Evolutionary conservation across 1,284 basidiomycete genomes (phyloP), one percentile per base, ranked within the genome.

Genomic region (Naganishia sp.): DNA sequence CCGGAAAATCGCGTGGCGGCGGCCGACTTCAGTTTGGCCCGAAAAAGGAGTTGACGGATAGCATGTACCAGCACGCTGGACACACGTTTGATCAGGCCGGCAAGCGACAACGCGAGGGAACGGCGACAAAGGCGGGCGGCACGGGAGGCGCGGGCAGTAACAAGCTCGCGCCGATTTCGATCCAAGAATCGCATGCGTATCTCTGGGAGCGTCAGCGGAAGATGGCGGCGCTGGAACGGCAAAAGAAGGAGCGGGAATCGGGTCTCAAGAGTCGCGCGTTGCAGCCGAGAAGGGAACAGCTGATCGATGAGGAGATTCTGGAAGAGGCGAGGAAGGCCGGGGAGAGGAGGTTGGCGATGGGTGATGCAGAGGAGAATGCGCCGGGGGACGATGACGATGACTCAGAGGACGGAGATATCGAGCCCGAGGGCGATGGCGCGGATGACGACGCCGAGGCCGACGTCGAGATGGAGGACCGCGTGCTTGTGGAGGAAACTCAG

Each of bases 41-140:
- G n/a, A 42, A 45, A 9, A 41, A 52, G 18, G 50, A 53, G 10
- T 39, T 55, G 51, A 63, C 61, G n/a, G 61, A 63, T 32, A 63
- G 61, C 52, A 63, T 63, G 61, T 55, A 54, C 49, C 17, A 23
- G 42, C 61, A 63, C 46, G 61, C 61, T 28, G 61, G 61, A 15
- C 51, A 63, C 42, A 63, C 61, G 18, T 63, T 53, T 35, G 61
- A 63, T 63, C 61, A 63, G n/a, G 61, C 61, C 21, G 61, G 61
- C 6, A 63, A 63, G 35, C 50, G 45, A 47, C 51, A 63, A 6
- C 50, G 61, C 3, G 61, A 53, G 28, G 61, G 61, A 21, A 45
- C 39, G 9, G 23, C 45, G 9, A 46, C 42, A 18, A 47, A 54
- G 35, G 28, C 50, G 7, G 32, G 54, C 32, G 31, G 28, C 6